A percentile compares a stretch with the other conserved stretches of the same genome.
Evolutionary conservation across 257 asterid genomes (phyloP).

Genomic region (Solanum pinnatisectum): DNA sequence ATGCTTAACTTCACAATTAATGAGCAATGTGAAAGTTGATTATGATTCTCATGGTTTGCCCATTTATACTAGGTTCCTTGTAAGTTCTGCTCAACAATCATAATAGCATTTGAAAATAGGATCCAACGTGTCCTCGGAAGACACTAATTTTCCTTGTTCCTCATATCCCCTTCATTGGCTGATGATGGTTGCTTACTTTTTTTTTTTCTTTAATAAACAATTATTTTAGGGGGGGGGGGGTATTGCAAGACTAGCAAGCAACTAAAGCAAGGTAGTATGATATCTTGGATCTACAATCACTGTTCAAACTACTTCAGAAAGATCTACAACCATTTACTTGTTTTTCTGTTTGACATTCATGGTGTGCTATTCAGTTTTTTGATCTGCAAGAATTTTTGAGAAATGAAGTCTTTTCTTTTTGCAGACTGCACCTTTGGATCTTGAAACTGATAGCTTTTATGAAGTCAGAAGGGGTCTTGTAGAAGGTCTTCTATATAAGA

Average conservation of each 20-base stretch:
- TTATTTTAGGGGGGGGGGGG: not conserved
- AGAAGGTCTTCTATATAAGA: constrained; percentile 55
- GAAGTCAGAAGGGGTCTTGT: constrained; percentile 47
- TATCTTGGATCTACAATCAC: not conserved
- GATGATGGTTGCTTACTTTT: not conserved
- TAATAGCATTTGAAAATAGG: not conserved
- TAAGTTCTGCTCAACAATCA: not conserved
- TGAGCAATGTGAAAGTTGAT: not conserved
- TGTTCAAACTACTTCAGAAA: not conserved
- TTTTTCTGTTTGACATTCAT: not conserved
- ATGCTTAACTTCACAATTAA: not conserved
- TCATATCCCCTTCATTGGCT: not conserved
- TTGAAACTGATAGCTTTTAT: constrained; percentile 74
- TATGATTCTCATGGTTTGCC: not conserved
- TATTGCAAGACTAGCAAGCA: not conserved
- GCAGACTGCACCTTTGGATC: constrained; percentile 93
- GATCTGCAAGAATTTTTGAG: not conserved
- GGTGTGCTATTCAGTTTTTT: not conserved
- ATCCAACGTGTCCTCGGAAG: not conserved
- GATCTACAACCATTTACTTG: not conserved
- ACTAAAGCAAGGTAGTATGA: not conserved
- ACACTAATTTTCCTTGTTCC: not conserved
- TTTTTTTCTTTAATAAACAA: not conserved
- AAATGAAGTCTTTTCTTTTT: constrained; percentile 2
- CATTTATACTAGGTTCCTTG: not conserved